phyloP scores from a whole-genome alignment of 2,329 filamentous ascomycete species.

The Sclerotinia minor region DNA sequence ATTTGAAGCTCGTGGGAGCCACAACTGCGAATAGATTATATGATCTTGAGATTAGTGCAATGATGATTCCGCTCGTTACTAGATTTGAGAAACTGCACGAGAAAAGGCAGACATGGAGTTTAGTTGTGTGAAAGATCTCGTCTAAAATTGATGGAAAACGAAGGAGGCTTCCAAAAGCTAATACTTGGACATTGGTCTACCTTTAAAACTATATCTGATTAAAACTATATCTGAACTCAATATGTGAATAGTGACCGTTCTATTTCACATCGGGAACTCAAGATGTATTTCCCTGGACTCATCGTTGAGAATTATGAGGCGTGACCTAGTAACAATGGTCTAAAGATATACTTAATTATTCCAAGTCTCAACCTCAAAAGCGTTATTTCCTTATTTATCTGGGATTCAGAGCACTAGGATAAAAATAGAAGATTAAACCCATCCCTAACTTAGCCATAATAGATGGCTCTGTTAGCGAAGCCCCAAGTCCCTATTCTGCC shows the following conservation, averaged over 20 bases:
- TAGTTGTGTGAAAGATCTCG: background rate
- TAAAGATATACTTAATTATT: too few relatives aligned
- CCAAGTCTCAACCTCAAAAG: background rate
- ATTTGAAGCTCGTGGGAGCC: background rate
- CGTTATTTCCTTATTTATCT: background rate
- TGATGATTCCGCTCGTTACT: background rate
- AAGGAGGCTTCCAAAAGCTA: background rate
- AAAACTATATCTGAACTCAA: background rate
- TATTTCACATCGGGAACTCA: background rate
- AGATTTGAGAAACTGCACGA: rapidly evolving
- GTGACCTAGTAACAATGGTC: background rate
- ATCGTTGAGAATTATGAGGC: background rate
- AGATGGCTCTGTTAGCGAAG: too few relatives aligned
- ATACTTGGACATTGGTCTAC: background rate
- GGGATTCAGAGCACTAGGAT: background rate
- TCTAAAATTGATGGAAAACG: background rate
- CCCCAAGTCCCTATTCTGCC: too few relatives aligned
- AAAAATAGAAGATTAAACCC: background rate
- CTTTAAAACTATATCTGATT: background rate
- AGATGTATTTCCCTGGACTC: too few relatives aligned
- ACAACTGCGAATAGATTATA: background rate
- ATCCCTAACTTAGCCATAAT: too few relatives aligned
- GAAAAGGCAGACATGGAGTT: too few relatives aligned
- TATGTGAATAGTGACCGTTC: too few relatives aligned
- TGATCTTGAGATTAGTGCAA: background rate